These are phyloP conservation scores for Pythium dissotocum DNA, from an alignment of 352 stramenopile genomes.

Conservation along the genomic window DNA sequence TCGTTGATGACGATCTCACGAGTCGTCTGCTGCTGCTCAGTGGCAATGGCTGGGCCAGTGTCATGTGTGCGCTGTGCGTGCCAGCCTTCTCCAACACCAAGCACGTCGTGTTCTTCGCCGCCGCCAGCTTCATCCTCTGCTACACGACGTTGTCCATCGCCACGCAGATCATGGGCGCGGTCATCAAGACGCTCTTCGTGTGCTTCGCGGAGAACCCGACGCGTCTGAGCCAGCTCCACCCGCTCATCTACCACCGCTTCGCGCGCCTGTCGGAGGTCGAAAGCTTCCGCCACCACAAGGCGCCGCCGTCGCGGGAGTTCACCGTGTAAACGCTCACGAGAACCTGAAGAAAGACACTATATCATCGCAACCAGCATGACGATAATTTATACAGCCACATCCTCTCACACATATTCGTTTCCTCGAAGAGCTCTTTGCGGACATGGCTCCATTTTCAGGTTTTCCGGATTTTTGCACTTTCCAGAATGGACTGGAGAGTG, in stretches of 20 bases:
- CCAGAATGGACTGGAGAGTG: constrained; percentile 11
- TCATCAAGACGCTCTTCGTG: constrained; percentile 88
- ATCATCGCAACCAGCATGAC: not conserved
- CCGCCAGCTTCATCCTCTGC: constrained; percentile 71
- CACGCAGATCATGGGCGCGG: constrained; percentile 66
- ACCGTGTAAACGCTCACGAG: not conserved
- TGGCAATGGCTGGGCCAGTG: constrained; percentile 75
- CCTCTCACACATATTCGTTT: not conserved
- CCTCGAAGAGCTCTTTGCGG: not conserved
- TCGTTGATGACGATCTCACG: constrained; percentile 84
- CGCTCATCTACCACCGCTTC: constrained; percentile 87
- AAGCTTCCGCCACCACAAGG: constrained; percentile 80
- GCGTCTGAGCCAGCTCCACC: constrained; percentile 77
- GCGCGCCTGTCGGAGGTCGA: constrained; percentile 82
- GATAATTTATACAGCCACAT: constrained; percentile 11
- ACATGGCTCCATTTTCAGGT: not conserved
- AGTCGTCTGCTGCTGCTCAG: constrained; percentile 73
- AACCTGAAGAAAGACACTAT: not conserved
- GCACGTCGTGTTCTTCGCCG: constrained; percentile 75
- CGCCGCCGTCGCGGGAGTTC: constrained; percentile 21
- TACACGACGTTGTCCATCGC: constrained; percentile 82
- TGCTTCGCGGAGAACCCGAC: constrained; percentile 84
- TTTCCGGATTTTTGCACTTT: not conserved
- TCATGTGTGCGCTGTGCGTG: constrained; percentile 72
- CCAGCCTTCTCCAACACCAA: constrained; percentile 51